phyloP scores from a whole-genome alignment of 192 early-diverging fungal species.

The Coemansia sp. region DNA sequence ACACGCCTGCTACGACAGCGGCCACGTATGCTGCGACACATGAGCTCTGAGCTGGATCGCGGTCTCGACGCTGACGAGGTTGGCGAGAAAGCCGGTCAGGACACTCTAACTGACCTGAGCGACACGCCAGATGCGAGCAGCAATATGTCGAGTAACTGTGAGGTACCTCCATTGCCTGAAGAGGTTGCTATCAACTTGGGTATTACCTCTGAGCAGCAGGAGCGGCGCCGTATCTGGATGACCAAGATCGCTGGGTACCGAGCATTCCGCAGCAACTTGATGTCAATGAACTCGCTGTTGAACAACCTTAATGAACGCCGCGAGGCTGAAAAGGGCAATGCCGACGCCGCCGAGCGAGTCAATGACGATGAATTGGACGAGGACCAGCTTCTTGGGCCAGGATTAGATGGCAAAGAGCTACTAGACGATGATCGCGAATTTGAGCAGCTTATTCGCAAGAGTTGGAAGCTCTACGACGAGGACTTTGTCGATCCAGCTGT shows the following conservation, averaged over 20 bases:
- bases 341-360: background rate
- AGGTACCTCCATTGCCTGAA: constrained; percentile 22
- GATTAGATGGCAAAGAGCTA: background rate
- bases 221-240: constrained; percentile 46
- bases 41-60: constrained; percentile 1
- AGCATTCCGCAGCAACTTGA: constrained; percentile 30
- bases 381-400: background rate
- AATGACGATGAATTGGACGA: background rate
- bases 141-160: background rate
- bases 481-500: constrained; percentile 17
- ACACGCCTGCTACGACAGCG: constrained; percentile 19
- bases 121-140: background rate
- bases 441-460: constrained; percentile 41
- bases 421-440: constrained; percentile 40
- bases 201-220: constrained; percentile 36
- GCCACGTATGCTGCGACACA: constrained; percentile 26
- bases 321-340: background rate
- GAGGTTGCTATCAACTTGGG: constrained; percentile 29
- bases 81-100: background rate
- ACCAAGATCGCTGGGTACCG: constrained; percentile 43
- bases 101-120: background rate
- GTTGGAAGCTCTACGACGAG: constrained; percentile 46
- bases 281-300: constrained; percentile 38
- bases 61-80: background rate
- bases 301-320: constrained; percentile 14